Conservation (phyloP, 2,329 filamentous ascomycete species). For the Sordariomycetes sp. region DNA sequence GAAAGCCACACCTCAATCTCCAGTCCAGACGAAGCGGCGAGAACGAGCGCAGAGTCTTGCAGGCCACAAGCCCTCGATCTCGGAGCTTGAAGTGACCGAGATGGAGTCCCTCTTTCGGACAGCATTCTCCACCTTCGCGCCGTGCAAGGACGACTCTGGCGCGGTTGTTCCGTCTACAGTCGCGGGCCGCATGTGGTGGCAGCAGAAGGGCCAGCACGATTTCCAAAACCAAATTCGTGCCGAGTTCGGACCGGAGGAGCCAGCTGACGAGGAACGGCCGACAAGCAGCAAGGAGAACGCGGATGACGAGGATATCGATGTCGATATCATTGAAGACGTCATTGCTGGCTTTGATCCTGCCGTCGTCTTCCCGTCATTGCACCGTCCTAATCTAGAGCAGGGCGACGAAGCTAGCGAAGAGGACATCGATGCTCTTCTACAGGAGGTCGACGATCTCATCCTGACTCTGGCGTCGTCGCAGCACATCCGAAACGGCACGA, state of each 20-base stretch:
- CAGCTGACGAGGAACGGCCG: constrained; percentile 23
- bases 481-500: constrained; percentile 62
- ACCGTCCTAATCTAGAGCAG: constrained; percentile 39
- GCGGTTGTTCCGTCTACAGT: constrained; percentile 59
- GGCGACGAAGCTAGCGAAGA: constrained; percentile 50
- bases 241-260: constrained; percentile 16
- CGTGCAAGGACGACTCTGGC: constrained; percentile 60
- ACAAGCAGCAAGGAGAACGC: constrained; percentile 18
- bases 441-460: constrained; percentile 65
- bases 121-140: constrained; percentile 72
- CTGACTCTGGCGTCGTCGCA: constrained; percentile 71
- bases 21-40: constrained; percentile 52
- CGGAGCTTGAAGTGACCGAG: constrained; percentile 50
- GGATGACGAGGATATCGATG: constrained; percentile 32
- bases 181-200: constrained; percentile 67
- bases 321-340: constrained; percentile 38
- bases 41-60: constrained; percentile 61
- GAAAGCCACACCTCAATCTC: constrained; percentile 46
- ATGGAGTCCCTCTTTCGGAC: constrained; percentile 67
- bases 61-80: constrained; percentile 44
- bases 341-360: constrained; percentile 49
- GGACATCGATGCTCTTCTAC: constrained; percentile 58
- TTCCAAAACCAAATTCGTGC: neutral
- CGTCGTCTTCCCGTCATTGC: constrained; percentile 46
- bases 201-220: constrained; percentile 41